These are phyloP conservation scores for Cryptococcus sp. DNA, from an alignment of 1,284 basidiomycete genomes.

Conservation along the genomic window DNA sequence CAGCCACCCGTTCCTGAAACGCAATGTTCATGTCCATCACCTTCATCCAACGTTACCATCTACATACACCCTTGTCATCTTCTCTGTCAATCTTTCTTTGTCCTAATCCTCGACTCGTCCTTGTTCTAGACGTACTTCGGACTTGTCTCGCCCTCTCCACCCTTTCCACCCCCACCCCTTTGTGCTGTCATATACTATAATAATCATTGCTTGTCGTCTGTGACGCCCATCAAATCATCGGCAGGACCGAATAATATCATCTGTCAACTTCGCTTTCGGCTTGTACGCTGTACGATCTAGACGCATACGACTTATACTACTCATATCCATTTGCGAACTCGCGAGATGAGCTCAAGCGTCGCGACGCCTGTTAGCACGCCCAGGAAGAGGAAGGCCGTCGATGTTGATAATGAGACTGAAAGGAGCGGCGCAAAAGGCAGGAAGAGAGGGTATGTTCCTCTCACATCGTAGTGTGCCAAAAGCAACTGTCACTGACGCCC, in stretches of 20 bases:
- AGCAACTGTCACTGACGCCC: slow-evolving; percentile 1
- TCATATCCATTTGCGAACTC: too few relatives aligned
- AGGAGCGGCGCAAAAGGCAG: slow-evolving; percentile 17
- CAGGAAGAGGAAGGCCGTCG: slow-evolving; percentile 33
- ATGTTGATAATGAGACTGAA: slow-evolving; percentile 7
- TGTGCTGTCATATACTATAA: not conserved
- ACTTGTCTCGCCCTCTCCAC: not conserved
- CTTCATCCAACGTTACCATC: not conserved
- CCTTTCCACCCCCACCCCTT: too few relatives aligned
- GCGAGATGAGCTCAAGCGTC: too few relatives aligned
- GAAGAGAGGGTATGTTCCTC: slow-evolving; percentile 22
- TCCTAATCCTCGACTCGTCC: slow-evolving; percentile 2
- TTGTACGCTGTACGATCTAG: too few relatives aligned
- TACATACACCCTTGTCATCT: not conserved
- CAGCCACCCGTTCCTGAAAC: not conserved
- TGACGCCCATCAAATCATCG: not conserved
- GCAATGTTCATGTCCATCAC: slow-evolving; percentile 1
- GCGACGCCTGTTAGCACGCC: slow-evolving; percentile 24
- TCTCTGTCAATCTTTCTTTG: slow-evolving; percentile 3
- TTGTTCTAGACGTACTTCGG: slow-evolving; percentile 1
- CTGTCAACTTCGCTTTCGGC: not conserved
- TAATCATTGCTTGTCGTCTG: not conserved
- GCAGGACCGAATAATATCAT: not conserved
- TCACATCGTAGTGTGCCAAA: not conserved
- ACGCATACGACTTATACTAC: too few relatives aligned